Base-by-base conservation (phyloP, 768 basidiomycete species). In the Mycena venus region DNA sequence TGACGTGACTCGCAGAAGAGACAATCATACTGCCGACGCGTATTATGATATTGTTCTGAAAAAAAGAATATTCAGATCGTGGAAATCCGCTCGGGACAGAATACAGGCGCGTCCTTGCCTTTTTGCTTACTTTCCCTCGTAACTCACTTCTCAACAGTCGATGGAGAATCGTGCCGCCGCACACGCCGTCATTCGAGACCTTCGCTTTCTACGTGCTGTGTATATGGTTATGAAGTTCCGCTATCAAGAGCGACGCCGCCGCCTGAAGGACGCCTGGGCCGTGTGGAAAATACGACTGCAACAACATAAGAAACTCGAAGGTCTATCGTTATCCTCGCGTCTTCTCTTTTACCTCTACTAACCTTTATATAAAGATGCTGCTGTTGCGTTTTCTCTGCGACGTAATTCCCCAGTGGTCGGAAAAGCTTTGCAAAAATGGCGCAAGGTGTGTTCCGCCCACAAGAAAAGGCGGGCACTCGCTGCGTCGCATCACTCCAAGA, bases 211-310 rank as follows among this genome's bases (percentile, higher is more conserved):
- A 34, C 88, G 88, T 55, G 93, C 91, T 32, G 84, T 92, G 56
- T 82, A 87, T 77, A 86, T 91, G 58, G 88, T 94, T 4, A 93
- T 93, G 93, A 92, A 89, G 76, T 91, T 93, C 25, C 89, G 88
- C 44, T 92, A 93, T 77, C 89, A 91, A 11, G 92, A 91, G 34
- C 85, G 82, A 61, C 84, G 91, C 32, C 84, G 90, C 38, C 76
- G 91, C 10, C 64, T 89, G 55, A 88, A 86, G 75, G 81, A 82
- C 49, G 82, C 84, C 1, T 91, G 90, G 87, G 77, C 79, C 21
- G 78, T 85, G 19, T 94, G 93, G 94, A 84, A 82, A 71, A 80
- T 78, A 62, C 86, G 85, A 23, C 75, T 91, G 65, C 83, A 82
- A 59, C 78, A 84, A 40, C 82, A 86, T 38, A 80, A 80, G 63